Evolutionary conservation across 345 rosid genomes (phyloP).

Genomic region (Syzygium jambos): DNA sequence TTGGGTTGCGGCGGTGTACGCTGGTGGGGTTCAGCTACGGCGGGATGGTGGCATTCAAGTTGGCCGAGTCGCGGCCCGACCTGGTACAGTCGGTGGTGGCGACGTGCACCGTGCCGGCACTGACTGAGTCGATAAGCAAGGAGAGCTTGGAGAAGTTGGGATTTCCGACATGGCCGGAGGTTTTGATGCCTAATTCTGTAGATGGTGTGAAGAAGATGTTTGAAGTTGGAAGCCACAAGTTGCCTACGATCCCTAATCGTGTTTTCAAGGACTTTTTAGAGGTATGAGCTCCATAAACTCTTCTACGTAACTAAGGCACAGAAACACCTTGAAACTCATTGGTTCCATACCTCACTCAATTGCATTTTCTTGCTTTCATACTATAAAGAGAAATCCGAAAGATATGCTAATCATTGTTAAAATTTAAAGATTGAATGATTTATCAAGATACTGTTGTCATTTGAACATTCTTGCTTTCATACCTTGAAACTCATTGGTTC

Average conservation of each 20-base stretch:
- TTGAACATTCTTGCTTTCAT: no score
- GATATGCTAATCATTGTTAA: not conserved
- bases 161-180: slow-evolving; percentile 13
- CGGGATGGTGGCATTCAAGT: slow-evolving; percentile 35
- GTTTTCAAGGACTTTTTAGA: slow-evolving; percentile 10
- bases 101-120: slow-evolving; percentile 13
- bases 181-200: slow-evolving; percentile 20
- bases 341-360: not conserved
- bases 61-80: slow-evolving; percentile 27
- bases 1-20: slow-evolving; percentile 29
- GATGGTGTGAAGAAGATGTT: slow-evolving; percentile 1
- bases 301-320: not conserved
- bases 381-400: not conserved
- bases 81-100: slow-evolving; percentile 36
- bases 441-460: not conserved
- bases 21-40: slow-evolving; percentile 40
- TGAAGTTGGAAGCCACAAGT: not conserved
- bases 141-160: slow-evolving; percentile 9
- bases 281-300: slow-evolving; percentile 8
- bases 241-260: slow-evolving; percentile 10
- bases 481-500: no score
- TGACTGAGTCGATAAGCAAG: slow-evolving; percentile 22
- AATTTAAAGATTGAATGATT: not conserved
- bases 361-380: not conserved
- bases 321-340: not conserved